These are phyloP conservation scores for Microdochium trichocladiopsis DNA, from an alignment of 2,329 filamentous ascomycete species.

Conservation along the genomic window DNA sequence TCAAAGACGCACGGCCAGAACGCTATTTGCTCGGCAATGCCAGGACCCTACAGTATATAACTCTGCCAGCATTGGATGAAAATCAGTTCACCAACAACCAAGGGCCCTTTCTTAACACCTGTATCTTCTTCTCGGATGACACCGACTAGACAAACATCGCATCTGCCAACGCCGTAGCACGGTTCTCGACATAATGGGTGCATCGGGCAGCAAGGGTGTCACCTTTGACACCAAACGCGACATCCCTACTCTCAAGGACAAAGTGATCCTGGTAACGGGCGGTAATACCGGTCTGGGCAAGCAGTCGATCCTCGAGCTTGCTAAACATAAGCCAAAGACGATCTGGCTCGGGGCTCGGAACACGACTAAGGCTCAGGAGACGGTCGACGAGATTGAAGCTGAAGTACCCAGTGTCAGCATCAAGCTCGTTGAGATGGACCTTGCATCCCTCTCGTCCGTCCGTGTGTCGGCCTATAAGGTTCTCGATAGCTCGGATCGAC, in stretches of 20 bases:
- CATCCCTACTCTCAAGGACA: slow-evolving; percentile 22
- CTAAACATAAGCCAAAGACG: slow-evolving; percentile 18
- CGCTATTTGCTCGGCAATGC: not conserved
- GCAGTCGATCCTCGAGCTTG: slow-evolving; percentile 26
- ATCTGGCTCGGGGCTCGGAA: slow-evolving; percentile 18
- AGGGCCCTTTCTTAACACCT: not conserved
- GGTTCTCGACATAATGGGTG: not conserved
- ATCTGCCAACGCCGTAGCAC: not conserved
- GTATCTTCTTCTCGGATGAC: not conserved
- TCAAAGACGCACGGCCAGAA: not conserved
- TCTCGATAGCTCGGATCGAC: slow-evolving; percentile 4
- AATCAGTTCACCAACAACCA: not conserved
- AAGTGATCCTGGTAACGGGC: slow-evolving; percentile 27
- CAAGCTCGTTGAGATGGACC: not conserved
- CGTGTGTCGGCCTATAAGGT: not conserved
- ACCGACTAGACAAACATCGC: not conserved
- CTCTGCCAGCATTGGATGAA: not conserved
- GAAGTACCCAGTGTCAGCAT: not conserved
- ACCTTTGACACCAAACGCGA: slow-evolving; percentile 5
- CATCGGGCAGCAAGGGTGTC: not conserved
- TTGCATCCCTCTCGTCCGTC: not conserved
- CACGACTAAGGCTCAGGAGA: slow-evolving; percentile 16
- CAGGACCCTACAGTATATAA: not conserved
- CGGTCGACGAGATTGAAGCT: slow-evolving; percentile 14
- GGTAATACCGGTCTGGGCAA: slow-evolving; percentile 30